Conservation (phyloP, 495 filamentous ascomycete genomes). For the Darksidea phi region DNA sequence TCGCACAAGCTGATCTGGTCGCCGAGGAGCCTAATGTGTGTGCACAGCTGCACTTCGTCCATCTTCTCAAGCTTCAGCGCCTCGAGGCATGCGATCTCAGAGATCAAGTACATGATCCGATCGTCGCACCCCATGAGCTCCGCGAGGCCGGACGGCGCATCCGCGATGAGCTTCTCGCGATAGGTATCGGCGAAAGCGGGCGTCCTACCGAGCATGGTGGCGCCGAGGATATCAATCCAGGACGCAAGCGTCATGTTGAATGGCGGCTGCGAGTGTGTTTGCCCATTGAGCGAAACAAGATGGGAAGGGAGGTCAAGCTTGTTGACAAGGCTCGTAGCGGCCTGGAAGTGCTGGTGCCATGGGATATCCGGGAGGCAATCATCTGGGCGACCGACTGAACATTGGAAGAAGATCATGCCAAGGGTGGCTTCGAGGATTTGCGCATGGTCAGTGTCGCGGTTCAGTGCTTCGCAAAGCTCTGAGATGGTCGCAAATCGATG, state of each 20-base stretch:
- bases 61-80: slow-evolving; percentile 78
- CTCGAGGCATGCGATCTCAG: slow-evolving; percentile 93
- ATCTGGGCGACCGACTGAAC: slow-evolving; percentile 80
- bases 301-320: slow-evolving; percentile 74
- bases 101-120: slow-evolving; percentile 95
- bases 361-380: slow-evolving; percentile 90
- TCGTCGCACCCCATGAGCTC: slow-evolving; percentile 99
- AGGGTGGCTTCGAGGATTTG: slow-evolving; percentile 91
- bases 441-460: slow-evolving; percentile 74
- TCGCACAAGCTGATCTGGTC: slow-evolving; percentile 82
- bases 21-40: slow-evolving; percentile 77
- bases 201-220: slow-evolving; percentile 83
- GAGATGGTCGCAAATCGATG: slow-evolving; percentile 88
- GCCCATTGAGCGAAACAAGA: slow-evolving; percentile 56
- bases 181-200: slow-evolving; percentile 90
- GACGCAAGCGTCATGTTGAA: slow-evolving; percentile 95
- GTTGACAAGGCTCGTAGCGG: slow-evolving; percentile 75
- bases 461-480: slow-evolving; percentile 79
- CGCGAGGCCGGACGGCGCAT: slow-evolving; percentile 69
- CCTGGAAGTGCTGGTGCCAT: slow-evolving; percentile 96
- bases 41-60: slow-evolving; percentile 78
- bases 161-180: slow-evolving; percentile 79
- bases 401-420: slow-evolving; percentile 97
- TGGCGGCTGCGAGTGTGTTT: slow-evolving; percentile 62
- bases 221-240: slow-evolving; percentile 96